phyloP scores from a whole-genome alignment of 2,329 filamentous ascomycete genomes.

The Cordyceps fumosorosea region DNA sequence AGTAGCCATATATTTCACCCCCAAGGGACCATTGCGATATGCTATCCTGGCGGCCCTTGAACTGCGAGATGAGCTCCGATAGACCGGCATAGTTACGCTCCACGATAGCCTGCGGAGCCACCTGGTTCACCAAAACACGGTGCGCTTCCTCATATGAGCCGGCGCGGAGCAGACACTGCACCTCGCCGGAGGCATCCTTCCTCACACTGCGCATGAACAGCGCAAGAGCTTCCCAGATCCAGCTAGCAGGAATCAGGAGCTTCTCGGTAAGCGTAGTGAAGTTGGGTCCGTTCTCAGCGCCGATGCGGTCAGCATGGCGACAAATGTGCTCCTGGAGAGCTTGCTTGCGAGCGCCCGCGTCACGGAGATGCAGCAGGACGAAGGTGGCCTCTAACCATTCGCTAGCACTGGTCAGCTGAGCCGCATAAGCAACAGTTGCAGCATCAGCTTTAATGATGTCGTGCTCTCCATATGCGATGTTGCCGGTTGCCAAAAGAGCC shows the following conservation, averaged over 20 bases:
- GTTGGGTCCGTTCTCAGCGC: constrained; percentile 46
- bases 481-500: constrained; percentile 48
- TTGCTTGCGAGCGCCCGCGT: constrained; percentile 53
- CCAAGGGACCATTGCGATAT: constrained; percentile 72
- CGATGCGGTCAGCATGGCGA: constrained; percentile 62
- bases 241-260: constrained; percentile 64
- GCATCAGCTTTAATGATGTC: constrained; percentile 58
- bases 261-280: constrained; percentile 56
- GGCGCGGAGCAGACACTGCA: constrained; percentile 73
- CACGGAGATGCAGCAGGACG: constrained; percentile 69
- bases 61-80: constrained; percentile 62
- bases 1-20: constrained; percentile 69
- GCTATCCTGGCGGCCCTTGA: constrained; percentile 53
- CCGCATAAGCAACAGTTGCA: constrained; percentile 58
- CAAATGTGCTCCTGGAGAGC: constrained; percentile 68
- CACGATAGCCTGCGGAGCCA: constrained; percentile 77
- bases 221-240: constrained; percentile 86
- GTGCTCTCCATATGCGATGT: constrained; percentile 46
- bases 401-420: constrained; percentile 55
- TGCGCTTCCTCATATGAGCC: constrained; percentile 75
- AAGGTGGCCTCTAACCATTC: constrained; percentile 68
- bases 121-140: constrained; percentile 68
- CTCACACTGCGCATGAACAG: constrained; percentile 69
- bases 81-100: constrained; percentile 71
- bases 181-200: constrained; percentile 63